Percentiles rank a stretch among this genome's conserved stretches.
Conservation (phyloP, 176 grass and related monocot species). For the Tillandsia leiboldiana region DNA sequence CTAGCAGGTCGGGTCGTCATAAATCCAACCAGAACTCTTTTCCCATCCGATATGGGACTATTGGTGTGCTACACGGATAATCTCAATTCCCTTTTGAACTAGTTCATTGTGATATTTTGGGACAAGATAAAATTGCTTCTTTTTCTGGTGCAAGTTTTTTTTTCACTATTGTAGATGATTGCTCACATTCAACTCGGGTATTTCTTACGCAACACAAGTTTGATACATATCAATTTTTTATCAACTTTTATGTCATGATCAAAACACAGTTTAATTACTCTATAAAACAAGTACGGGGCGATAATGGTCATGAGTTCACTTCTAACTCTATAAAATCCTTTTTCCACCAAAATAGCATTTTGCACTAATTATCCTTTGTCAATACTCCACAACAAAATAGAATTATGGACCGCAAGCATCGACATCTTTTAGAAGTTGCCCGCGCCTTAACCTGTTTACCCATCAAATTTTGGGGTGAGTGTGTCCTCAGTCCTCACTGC, state of each 20-base stretch:
- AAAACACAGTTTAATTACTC: neutral
- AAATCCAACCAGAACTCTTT: too few relatives aligned
- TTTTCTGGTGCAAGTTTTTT: neutral
- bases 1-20: too few relatives aligned
- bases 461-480: constrained; percentile 10
- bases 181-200: neutral
- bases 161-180: neutral
- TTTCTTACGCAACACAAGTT: neutral
- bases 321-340: neutral
- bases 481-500: constrained; percentile 10
- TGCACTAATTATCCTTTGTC: neutral
- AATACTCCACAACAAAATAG: neutral
- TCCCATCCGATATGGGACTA: too few relatives aligned
- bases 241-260: neutral
- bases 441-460: neutral
- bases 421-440: neutral
- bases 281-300: neutral
- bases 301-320: neutral
- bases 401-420: neutral
- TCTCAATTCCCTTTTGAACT: neutral
- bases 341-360: neutral
- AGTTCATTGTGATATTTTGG: constrained; percentile 21
- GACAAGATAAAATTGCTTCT: neutral
- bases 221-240: neutral
- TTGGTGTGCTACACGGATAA: neutral